Base-by-base conservation (phyloP, 257 asterid species). In the Solanum rostratum region DNA sequence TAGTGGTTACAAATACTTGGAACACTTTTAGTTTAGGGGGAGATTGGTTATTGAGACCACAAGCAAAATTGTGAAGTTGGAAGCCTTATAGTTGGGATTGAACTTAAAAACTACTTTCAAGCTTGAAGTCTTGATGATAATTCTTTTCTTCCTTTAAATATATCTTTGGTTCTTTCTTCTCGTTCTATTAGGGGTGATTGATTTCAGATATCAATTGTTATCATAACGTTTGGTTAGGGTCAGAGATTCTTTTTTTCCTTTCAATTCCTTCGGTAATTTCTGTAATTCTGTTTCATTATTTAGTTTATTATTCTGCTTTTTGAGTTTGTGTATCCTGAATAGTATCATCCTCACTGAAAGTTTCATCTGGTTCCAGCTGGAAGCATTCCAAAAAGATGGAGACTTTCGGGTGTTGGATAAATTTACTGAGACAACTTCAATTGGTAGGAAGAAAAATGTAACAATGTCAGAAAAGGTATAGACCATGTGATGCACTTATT, bases 311-410 rank as follows among this genome's bases (percentile, higher is more conserved):
- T 11, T 39, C 9, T 0, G 16, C 29, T 69, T 37, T 33, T 4
- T 33, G 39, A 33, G 39, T 33, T 33, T 37, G 78, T 37, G 50
- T 69, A 37, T 10, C 50, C 50, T 0, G 78, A 69, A 69, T 19
- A 0, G 27, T 68, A 18, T 18, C 49, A 39, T 69, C 79, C 84
- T 89, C 84, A 88, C 74, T 82, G 82, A 52, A 43, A 86, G 60
- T 52, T 78, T 53, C 41, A 55, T 85, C 49, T 79, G 50, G 79
- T 91, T 89, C 87, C 97, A 96, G 99, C 91, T 96, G 73, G 99
- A 94, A 86, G 94, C 91, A 85, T 92, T 93, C 88, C 87, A 92
- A 10, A 88, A 84, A 80, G 92, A 91, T 43, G 98, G 99, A 85
- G 97, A 95, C 84, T 79, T 94, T 85, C 94, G 89, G 87, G 95